A percentile compares a stretch with the other conserved stretches of the same genome.
Conservation (phyloP, 495 filamentous ascomycete genomes). For the Apodospora peruviana region DNA sequence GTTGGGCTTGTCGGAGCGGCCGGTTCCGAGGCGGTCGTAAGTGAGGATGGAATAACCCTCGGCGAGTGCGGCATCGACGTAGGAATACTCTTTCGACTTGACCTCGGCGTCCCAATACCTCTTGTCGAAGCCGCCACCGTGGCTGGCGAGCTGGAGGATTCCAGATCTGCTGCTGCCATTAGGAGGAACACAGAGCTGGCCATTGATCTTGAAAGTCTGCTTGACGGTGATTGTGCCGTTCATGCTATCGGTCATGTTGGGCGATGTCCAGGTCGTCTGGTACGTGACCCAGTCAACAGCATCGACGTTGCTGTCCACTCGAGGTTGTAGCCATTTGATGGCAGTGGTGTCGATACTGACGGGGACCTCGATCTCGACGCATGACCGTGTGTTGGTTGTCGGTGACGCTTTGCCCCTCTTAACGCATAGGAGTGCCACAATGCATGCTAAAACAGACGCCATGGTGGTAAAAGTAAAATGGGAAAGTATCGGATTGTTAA, state of each 20-base stretch:
- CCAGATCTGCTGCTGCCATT: constrained; percentile 17
- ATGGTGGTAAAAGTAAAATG: background rate
- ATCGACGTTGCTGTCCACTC: constrained; percentile 24
- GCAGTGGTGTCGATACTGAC: constrained; percentile 3
- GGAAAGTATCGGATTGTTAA: background rate
- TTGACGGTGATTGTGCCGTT: constrained; percentile 27
- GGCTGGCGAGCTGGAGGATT: constrained; percentile 49
- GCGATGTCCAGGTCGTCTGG: constrained; percentile 10
- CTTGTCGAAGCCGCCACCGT: constrained; percentile 53
- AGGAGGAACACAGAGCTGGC: constrained; percentile 34
- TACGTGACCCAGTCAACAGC: constrained; percentile 20
- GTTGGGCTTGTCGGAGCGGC: constrained; percentile 30
- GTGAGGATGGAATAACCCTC: constrained; percentile 35
- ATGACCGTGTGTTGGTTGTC: background rate
- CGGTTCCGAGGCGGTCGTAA: constrained; percentile 39
- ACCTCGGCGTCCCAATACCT: constrained; percentile 29
- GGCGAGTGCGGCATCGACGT: constrained; percentile 27
- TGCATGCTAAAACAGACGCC: constrained; percentile 3
- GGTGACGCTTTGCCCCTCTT: constrained; percentile 5
- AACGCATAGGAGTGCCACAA: constrained; percentile 2
- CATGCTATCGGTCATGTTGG: background rate
- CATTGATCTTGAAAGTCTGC: constrained; percentile 34
- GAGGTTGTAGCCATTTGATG: constrained; percentile 7
- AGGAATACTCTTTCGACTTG: constrained; percentile 43
- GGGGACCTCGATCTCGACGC: constrained; percentile 5